These are phyloP conservation scores for Pythium monospermum DNA, from an alignment of 352 stramenopile genomes.

Conservation along the genomic window DNA sequence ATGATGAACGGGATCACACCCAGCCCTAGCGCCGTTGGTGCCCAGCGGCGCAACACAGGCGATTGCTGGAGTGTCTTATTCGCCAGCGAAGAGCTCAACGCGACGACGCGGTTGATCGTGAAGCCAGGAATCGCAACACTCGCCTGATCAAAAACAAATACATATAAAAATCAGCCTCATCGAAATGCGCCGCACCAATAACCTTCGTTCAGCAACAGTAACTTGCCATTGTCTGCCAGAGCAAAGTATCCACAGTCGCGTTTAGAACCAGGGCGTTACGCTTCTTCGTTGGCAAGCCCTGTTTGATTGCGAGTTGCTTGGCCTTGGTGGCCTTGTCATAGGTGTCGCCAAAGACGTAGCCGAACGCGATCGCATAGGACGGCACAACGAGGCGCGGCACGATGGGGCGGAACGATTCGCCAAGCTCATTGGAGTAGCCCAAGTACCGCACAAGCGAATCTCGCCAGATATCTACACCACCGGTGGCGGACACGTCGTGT, in stretches of 20 bases:
- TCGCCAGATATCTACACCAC: conserved; percentile 63
- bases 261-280: conserved; percentile 29
- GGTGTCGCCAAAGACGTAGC: conserved; percentile 82
- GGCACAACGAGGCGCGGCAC: conserved; percentile 56
- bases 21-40: conserved; percentile 71
- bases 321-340: conserved; percentile 66
- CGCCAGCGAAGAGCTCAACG: conserved; percentile 29
- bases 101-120: conserved; percentile 80
- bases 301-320: conserved; percentile 21
- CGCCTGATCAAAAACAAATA: conserved; percentile 25
- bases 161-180: background rate
- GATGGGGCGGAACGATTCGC: conserved; percentile 83
- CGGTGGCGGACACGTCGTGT: too few relatives aligned
- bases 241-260: conserved; percentile 60
- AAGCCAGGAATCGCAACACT: conserved; percentile 81
- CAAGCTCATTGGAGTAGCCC: conserved; percentile 88
- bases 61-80: conserved; percentile 36
- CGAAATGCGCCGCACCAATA: background rate
- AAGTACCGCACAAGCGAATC: conserved; percentile 86
- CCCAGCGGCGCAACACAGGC: conserved; percentile 44
- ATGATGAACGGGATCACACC: conserved; percentile 85
- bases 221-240: conserved; percentile 73
- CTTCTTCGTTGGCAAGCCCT: conserved; percentile 24
- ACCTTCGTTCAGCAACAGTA: background rate
- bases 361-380: conserved; percentile 79